These are phyloP conservation scores for Metroxylon sagu DNA, from an alignment of 176 grass and related monocot genomes.

Conservation along the genomic window DNA sequence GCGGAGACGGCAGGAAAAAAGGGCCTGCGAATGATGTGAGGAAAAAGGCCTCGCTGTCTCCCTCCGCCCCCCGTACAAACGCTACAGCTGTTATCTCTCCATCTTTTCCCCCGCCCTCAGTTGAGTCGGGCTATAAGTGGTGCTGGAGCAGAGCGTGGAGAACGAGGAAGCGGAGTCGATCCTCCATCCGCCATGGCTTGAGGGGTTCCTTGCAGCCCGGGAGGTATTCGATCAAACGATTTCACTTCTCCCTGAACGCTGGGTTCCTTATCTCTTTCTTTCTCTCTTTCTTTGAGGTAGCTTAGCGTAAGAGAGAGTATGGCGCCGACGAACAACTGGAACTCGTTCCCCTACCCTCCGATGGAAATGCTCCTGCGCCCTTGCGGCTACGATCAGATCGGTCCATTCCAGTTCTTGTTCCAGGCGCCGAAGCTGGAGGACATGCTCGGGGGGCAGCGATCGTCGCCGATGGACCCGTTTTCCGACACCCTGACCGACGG, in stretches of 20 bases:
- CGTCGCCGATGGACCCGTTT: background rate
- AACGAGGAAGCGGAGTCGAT: too few species aligned
- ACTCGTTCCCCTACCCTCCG: conserved; percentile 1
- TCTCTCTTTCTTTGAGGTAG: too few species aligned
- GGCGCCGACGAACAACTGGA: conserved; percentile 4
- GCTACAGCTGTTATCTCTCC: too few species aligned
- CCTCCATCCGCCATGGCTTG: too few species aligned
- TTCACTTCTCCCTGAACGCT: too few species aligned
- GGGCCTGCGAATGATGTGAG: background rate
- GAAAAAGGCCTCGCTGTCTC: too few species aligned
- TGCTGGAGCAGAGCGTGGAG: too few species aligned
- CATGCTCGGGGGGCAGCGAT: background rate
- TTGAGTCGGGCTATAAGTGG: too few species aligned
- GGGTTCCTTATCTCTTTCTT: background rate
- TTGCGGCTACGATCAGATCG: background rate
- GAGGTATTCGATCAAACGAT: too few species aligned
- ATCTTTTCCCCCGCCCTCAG: too few species aligned
- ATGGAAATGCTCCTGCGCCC: conserved; percentile 13
- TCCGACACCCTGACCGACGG: background rate
- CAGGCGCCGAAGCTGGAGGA: conserved; percentile 2
- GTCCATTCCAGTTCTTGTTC: background rate
- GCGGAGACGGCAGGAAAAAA: background rate
- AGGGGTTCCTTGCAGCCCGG: too few species aligned
- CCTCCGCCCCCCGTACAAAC: too few species aligned
- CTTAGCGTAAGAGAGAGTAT: background rate